phyloP scores from a whole-genome alignment of 2,329 filamentous ascomycete species.

The Dactylellina leptospora region DNA sequence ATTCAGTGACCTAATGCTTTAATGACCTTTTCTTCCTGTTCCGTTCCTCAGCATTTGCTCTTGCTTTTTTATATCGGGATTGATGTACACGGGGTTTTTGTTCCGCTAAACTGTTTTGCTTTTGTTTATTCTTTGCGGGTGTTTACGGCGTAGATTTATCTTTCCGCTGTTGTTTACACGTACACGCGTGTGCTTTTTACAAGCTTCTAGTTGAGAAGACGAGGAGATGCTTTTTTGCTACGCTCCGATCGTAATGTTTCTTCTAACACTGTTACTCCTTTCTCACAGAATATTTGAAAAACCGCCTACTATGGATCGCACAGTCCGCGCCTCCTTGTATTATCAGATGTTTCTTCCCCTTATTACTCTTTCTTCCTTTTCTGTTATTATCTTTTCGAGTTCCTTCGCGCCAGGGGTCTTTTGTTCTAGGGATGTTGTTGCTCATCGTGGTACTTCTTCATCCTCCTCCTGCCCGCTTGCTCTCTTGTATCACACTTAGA shows the following conservation, averaged over 20 bases:
- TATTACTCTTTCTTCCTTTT: conserved; percentile 17
- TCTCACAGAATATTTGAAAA: conserved; percentile 16
- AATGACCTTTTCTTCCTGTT: conserved; percentile 32
- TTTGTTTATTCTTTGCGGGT: conserved; percentile 36
- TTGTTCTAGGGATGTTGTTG: conserved; percentile 51
- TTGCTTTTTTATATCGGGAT: conserved; percentile 35
- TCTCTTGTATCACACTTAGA: conserved; percentile 45
- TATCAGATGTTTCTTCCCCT: conserved; percentile 23
- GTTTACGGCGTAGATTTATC: conserved; percentile 36
- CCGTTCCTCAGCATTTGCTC: conserved; percentile 38
- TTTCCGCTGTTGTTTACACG: no score
- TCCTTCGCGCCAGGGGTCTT: conserved; percentile 52
- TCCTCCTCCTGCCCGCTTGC: conserved; percentile 52
- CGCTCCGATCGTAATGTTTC: conserved; percentile 44
- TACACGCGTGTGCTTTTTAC: conserved; percentile 32
- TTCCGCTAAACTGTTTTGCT: neutral
- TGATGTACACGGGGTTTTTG: conserved; percentile 30
- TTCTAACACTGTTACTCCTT: no score
- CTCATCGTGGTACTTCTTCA: conserved; percentile 12
- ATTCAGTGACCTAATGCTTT: conserved; percentile 50
- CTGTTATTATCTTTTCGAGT: conserved; percentile 10
- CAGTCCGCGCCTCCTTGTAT: conserved; percentile 52
- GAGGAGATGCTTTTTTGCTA: conserved; percentile 22
- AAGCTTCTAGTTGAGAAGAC: conserved; percentile 31
- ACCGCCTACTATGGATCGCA: conserved; percentile 32